Conservation (phyloP, 2,329 filamentous ascomycete genomes). For the Albifimbria verrucaria region DNA sequence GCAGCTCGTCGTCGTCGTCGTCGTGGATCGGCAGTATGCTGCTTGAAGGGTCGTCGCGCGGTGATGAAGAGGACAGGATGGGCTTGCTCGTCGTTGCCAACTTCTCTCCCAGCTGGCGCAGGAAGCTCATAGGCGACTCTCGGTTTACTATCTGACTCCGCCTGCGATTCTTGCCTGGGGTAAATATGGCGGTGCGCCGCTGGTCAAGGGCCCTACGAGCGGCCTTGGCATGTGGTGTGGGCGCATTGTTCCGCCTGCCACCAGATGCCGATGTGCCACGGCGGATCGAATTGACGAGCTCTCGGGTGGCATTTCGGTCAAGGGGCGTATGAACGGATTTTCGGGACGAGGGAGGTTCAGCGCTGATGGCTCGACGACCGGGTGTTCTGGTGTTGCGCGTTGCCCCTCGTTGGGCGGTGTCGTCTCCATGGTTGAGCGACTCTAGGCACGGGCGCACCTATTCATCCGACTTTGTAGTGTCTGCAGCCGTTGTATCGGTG, state of each 20-base stretch:
- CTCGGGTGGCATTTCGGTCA: conserved; percentile 29
- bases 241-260: conserved; percentile 37
- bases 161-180: conserved; percentile 56
- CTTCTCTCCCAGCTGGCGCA: conserved; percentile 52
- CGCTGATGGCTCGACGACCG: conserved; percentile 22
- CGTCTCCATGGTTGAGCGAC: conserved; percentile 4
- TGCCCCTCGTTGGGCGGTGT: conserved; percentile 2
- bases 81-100: conserved; percentile 47
- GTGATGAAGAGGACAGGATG: conserved; percentile 44
- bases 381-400: conserved; percentile 17
- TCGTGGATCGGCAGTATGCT: conserved; percentile 28
- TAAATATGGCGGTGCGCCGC: conserved; percentile 57
- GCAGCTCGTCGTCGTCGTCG: conserved; percentile 48
- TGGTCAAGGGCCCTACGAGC: conserved; percentile 57
- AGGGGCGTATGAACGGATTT: conserved; percentile 41
- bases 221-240: conserved; percentile 60
- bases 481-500: no score
- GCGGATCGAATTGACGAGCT: conserved; percentile 34
- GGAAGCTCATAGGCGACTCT: conserved; percentile 51
- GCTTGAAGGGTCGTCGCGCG: conserved; percentile 23
- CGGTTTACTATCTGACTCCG: conserved; percentile 54
- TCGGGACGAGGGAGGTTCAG: conserved; percentile 36
- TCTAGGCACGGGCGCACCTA: no score
- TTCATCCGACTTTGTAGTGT: no score
- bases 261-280: conserved; percentile 44